A percentile compares a stretch with the other conserved stretches of the same genome.
Evolutionary conservation across 2,329 filamentous ascomycete genomes (phyloP).

Genomic region (Blastomyces emzantsi): DNA sequence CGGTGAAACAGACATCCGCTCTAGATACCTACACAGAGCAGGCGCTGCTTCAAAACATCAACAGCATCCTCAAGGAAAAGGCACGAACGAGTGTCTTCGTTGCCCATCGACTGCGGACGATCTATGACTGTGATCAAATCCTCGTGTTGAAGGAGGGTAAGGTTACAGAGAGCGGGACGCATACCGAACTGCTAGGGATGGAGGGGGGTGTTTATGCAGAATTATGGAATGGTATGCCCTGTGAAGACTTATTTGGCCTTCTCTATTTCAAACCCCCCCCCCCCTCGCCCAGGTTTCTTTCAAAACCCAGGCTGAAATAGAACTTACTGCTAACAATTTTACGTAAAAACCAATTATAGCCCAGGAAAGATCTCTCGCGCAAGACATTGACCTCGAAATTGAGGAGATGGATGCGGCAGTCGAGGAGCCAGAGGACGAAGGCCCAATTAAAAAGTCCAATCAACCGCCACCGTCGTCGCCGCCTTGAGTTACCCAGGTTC

Average conservation of each 20-base stretch:
- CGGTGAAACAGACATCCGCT: constrained; percentile 57
- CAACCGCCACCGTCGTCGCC: background rate
- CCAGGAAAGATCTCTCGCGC: constrained; percentile 49
- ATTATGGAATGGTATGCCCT: constrained; percentile 73
- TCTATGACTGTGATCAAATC: constrained; percentile 87
- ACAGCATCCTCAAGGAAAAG: constrained; percentile 83
- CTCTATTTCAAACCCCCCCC: background rate
- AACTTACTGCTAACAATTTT: background rate
- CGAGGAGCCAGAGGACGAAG: constrained; percentile 12
- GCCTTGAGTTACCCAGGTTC: background rate
- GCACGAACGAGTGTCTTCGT: constrained; percentile 87
- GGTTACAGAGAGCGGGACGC: constrained; percentile 84
- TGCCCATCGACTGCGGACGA: constrained; percentile 83
- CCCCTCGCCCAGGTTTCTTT: background rate
- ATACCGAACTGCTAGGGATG: constrained; percentile 69
- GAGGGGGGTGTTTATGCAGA: constrained; percentile 71
- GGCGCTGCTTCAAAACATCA: constrained; percentile 82
- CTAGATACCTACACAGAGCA: constrained; percentile 92
- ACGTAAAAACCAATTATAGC: constrained; percentile 34
- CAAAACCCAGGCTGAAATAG: background rate
- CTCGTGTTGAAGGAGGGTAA: constrained; percentile 77
- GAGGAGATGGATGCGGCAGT: constrained; percentile 21
- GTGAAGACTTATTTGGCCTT: background rate
- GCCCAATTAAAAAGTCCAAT: background rate
- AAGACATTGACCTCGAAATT: constrained; percentile 32